Base-by-base conservation (phyloP, 805 yeast genomes). In the Starmera dryadoides region DNA sequence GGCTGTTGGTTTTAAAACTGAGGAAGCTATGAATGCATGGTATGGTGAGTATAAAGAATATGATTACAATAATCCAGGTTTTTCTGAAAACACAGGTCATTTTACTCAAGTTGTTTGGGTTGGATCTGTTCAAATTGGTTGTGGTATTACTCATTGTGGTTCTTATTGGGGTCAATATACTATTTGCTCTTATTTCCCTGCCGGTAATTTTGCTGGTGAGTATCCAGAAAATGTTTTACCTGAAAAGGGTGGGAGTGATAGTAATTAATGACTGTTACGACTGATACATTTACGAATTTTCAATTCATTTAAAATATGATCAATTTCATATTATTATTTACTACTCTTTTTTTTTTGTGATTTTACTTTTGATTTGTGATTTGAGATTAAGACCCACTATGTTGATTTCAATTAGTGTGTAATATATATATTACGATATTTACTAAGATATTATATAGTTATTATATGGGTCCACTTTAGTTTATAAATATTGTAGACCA, bases 61-160 rank as follows among this genome's bases (percentile, higher is more conserved):
- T 59, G 60, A 72, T 51, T 82, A 71, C 60, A 52, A 64, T 25
- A 63, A 66, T 39, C 75, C 77, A 4, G 69, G 61, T 2, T 73
- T 65, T 59, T 49, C 68, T 33, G 63, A 53, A 23, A 52, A 56
- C 2, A 75, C 88, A 14, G 91, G 89, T 15, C 95, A 85, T 60
- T 85, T 84, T 63, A 83, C 94, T 17, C 93, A 84, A 58, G 64
- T 86, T 34, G 75, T 86, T 25, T 86, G 95, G 95, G 71, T 68
- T 46, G 58, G 64, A 21, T 65, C 86, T 23, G 67, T 77, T 9
- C 58, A 67, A 46, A 41, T 86, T 14, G 95, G 94, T 16, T 86
- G 95, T 64, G 93, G 82, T 18, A 62, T 62, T 53, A 72, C 73
- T 49, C 62, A 70, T 45, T 85, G 94, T 57, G 63, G 74, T 23